Evolutionary conservation across 179 eudicot genomes (phyloP).

Genomic region (Corrigiola litoralis): DNA sequence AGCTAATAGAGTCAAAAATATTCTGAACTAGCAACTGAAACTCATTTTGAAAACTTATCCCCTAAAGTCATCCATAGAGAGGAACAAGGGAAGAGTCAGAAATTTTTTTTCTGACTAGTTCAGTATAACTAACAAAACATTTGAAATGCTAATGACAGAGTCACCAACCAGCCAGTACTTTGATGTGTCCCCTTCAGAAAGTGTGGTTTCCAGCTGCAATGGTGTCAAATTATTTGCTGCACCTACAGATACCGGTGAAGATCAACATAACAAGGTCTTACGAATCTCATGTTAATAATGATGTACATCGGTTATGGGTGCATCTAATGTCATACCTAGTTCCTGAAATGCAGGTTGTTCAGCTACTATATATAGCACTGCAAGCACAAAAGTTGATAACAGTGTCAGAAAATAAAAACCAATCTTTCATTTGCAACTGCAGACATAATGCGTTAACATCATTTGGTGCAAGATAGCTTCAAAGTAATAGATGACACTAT

Average conservation of each 20-base stretch:
- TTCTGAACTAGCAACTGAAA: neutral
- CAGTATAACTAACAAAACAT: neutral
- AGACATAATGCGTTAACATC: neutral
- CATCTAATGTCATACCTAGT: conserved; percentile 46
- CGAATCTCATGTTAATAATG: neutral
- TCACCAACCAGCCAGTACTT: conserved; percentile 85
- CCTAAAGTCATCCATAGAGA: neutral
- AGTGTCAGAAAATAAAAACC: conserved; percentile 23
- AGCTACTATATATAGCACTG: conserved; percentile 65
- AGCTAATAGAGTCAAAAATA: too few relatives aligned
- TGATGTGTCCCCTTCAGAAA: conserved; percentile 74
- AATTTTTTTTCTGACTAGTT: neutral
- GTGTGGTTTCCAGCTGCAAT: conserved; percentile 77
- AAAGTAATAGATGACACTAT: neutral
- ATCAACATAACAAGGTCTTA: neutral
- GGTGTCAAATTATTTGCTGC: conserved; percentile 61
- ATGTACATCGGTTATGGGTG: neutral
- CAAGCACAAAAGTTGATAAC: conserved; percentile 20
- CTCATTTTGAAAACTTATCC: too few relatives aligned
- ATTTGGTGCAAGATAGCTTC: neutral
- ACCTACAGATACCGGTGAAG: conserved; percentile 36
- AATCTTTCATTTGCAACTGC: too few relatives aligned
- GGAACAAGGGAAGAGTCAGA: neutral
- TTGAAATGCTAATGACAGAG: neutral
- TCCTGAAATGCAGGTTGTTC: conserved; percentile 77